Conservation (phyloP, 768 basidiomycete genomes). For the Boletellus sp. region DNA sequence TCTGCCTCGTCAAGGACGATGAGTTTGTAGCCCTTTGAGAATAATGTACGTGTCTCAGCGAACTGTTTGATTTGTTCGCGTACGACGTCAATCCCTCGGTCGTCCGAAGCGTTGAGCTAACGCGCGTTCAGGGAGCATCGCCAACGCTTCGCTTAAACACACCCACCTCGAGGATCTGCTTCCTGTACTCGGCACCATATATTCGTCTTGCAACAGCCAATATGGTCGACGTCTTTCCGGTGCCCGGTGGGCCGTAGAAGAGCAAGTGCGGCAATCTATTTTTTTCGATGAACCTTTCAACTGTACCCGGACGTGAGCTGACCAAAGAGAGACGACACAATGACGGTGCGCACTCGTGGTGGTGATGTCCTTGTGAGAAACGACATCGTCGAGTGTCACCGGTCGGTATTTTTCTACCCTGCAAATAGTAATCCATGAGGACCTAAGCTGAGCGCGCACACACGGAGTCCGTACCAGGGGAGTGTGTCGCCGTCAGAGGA, state of each 20-base stretch:
- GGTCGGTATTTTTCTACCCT: slow-evolving; percentile 99
- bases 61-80: slow-evolving; percentile 99
- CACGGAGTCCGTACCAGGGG: slow-evolving; percentile 65
- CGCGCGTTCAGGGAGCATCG: slow-evolving; percentile 2
- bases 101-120: slow-evolving; percentile 96
- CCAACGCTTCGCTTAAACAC: background rate
- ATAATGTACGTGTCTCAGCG: slow-evolving; percentile 89
- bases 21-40: slow-evolving; percentile 92
- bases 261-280: slow-evolving; percentile 91
- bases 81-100: slow-evolving; percentile 97
- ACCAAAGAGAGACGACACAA: background rate
- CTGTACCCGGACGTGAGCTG: slow-evolving; percentile 39
- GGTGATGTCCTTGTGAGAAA: slow-evolving; percentile 95
- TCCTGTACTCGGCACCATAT: slow-evolving; percentile 81
- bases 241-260: slow-evolving; percentile 97
- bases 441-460: background rate
- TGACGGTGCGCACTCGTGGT: slow-evolving; percentile 64
- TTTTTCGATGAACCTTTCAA: slow-evolving; percentile 95
- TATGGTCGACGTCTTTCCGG: slow-evolving; percentile 97
- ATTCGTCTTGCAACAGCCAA: slow-evolving; percentile 92
- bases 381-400: slow-evolving; percentile 86
- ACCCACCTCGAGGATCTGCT: slow-evolving; percentile 89
- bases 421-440: slow-evolving; percentile 1
- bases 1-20: slow-evolving; percentile 99
- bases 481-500: slow-evolving; percentile 60